Base-by-base conservation (phyloP, 164 flowering plant species). In the Echeveria elegans region DNA sequence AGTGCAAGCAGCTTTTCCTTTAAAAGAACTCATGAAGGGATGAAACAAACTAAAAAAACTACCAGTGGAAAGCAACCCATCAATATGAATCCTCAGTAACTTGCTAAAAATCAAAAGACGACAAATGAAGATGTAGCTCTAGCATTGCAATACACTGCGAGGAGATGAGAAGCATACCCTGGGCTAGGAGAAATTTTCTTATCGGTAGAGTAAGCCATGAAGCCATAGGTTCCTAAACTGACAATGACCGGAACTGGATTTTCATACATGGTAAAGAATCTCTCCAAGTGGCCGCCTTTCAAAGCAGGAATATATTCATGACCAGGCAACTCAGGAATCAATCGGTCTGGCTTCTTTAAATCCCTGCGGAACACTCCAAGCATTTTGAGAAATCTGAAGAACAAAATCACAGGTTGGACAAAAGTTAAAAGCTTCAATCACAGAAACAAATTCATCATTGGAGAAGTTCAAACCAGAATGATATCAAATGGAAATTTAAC, bases 231-330 rank as follows among this genome's bases (percentile, higher is more conserved):
- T 52, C 58, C 58, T 23, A 52, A 52, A 21, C 11, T 52, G 58
- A 52, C 29, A 3, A 52, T 52, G 29, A 52, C 58, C 12, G 58
- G 58, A 52, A 7, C 9, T 0, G 26, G 8, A 23, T 6, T 23
- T 23, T n/a, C n/a, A n/a, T n/a, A n/a, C n/a, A 29, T 12, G 15
- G 26, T 29, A 14, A 52, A 52, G 58, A 21, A 23, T 23, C 23
- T 52, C 58, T 52, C 58, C 58, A 52, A 23, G 29, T 52, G 23
- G 28, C 29, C 58, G 23, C 23, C 58, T 52, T 52, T 23, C 58
- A 52, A 52, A 52, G 58, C 58, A 23, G 58, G 58, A 52, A 52
- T 23, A 18, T 52, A 52, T 9, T 52, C 58, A 52, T 28, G 58
- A 23, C 58, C 58, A 21, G 58, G 58, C 58, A 52, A 52, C 29